phyloP scores from a whole-genome alignment of 2,329 filamentous ascomycete genomes.

The Pseudogymnoascus sp. region DNA sequence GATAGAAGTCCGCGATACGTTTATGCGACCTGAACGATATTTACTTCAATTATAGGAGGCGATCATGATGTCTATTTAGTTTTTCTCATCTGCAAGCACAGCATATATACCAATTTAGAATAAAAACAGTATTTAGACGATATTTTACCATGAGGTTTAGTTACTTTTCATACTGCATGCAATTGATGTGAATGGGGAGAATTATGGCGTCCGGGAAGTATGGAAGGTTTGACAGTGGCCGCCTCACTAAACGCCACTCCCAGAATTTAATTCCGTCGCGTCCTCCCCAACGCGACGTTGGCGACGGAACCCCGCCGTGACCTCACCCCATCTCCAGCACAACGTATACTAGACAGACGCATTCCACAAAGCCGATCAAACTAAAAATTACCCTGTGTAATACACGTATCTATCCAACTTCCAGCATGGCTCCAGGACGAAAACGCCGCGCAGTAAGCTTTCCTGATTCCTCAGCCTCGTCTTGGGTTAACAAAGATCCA shows the following conservation, averaged over 20 bases:
- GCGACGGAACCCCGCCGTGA: background rate
- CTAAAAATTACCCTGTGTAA: background rate
- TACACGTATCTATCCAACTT: background rate
- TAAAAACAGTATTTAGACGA: background rate
- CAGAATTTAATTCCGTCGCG: background rate
- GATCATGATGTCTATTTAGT: background rate
- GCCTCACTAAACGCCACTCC: background rate
- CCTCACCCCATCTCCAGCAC: background rate
- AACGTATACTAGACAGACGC: background rate
- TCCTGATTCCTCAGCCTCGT: background rate
- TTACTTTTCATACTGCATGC: background rate
- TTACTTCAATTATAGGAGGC: background rate
- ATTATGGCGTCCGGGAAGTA: background rate
- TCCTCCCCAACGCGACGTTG: background rate
- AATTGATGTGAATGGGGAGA: background rate
- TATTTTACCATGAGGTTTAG: background rate
- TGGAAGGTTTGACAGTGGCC: background rate
- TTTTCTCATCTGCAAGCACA: slow-evolving; percentile 3
- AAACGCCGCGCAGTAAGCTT: slow-evolving; percentile 20
- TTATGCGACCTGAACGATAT: slow-evolving; percentile 12
- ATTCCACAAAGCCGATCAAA: background rate
- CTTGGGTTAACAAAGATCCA: slow-evolving; percentile 11
- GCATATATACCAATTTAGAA: slow-evolving; percentile 5
- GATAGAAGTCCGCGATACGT: slow-evolving; percentile 31
- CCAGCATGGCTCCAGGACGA: slow-evolving; percentile 20